A percentile compares a stretch with the other conserved stretches of the same genome.
These are phyloP conservation scores for Athelia psychrophila DNA, from an alignment of 1,284 basidiomycete species.

Conservation along the genomic window DNA sequence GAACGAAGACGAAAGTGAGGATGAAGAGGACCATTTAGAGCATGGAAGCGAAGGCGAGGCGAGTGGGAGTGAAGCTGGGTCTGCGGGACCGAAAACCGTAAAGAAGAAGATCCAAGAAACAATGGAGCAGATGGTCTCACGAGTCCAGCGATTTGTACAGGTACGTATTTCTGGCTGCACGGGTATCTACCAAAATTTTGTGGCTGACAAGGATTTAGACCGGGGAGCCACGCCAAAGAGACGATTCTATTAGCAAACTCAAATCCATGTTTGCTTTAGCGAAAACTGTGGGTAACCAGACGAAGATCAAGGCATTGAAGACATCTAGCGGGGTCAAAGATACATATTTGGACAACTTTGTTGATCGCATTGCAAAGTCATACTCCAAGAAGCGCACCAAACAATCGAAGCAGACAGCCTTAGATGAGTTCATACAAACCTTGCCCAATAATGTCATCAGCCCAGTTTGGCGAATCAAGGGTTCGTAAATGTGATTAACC, in stretches of 20 bases:
- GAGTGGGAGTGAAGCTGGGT: background rate
- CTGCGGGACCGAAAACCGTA: conserved; percentile 3
- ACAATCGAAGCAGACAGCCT: background rate
- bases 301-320: background rate
- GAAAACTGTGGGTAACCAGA: background rate
- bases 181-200: conserved; percentile 5
- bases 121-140: too few species aligned
- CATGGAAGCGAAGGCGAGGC: background rate
- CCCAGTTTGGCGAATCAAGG: background rate
- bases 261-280: background rate
- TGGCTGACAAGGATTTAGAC: background rate
- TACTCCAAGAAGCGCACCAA: background rate
- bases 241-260: background rate
- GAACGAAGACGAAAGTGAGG: too few species aligned
- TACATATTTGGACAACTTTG: background rate
- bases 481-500: background rate
- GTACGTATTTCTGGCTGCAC: background rate
- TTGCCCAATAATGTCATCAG: background rate
- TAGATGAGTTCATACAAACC: background rate
- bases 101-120: conserved; percentile 3
- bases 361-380: background rate
- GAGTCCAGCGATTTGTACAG: conserved; percentile 6
- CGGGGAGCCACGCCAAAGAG: background rate
- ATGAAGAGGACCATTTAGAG: too few species aligned
- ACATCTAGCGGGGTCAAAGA: background rate